Evolutionary conservation across 1,284 basidiomycete genomes (phyloP), one percentile per base, ranked within the genome.

Genomic region (Cystobasidium slooffiae): DNA sequence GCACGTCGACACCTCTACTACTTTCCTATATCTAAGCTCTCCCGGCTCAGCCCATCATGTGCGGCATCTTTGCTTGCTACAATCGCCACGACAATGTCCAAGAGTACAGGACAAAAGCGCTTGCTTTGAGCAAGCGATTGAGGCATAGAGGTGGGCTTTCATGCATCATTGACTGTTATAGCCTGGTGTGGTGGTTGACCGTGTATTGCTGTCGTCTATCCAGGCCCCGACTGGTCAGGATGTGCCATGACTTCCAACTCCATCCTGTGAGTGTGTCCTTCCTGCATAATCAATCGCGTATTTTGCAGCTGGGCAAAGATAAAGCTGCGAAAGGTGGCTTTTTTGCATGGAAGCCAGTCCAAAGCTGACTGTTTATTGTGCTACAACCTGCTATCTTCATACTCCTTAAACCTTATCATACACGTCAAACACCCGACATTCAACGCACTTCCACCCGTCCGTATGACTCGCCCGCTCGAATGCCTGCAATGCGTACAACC

Each of bases 151-250:
- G 94, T 61, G 47, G 43, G 62, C 31, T 10, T 46, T 12, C 55
- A n/a, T 58, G 47, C n/a, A 1, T 37, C 9, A 49, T 24, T 53
- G 22, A 24, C 9, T 39, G 10, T 46, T 59, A 24, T 63, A 8
- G 37, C 3, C 16, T 12, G 39, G n/a, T 44, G 52, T 43, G 39
- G n/a, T 44, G 52, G 8, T 7, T 10, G n/a, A 18, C 22, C 44
- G 14, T 14, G 41, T 9, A 12, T 62, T n/a, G 22, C 22, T 62
- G 47, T 6, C 6, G 31, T 16, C 43, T 44, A 37, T 14, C 5
- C 64, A 65, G 66, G 74, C 1, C 95, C 95, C 44, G 94, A 97
- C 84, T 97, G 94, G 94, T 94, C 93, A 41, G 94, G 94, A 49
- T 95, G 92, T 83, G 90, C 89, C 83, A 90, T 93, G 77, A 91